phyloP scores from a whole-genome alignment of 805 yeast genomes.

The Ogataea degrootiae region DNA sequence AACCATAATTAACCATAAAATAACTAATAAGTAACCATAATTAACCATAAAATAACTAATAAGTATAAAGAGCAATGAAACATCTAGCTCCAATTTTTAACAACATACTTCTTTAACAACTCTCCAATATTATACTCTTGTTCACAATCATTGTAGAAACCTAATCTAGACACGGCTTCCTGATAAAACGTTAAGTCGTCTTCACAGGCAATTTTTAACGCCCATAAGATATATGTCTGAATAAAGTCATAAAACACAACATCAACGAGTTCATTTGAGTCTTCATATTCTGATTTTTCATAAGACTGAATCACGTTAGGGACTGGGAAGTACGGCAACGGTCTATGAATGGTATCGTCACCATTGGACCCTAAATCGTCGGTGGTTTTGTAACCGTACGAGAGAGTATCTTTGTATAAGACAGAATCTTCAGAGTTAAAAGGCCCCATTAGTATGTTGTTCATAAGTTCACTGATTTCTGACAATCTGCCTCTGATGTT shows the following conservation, averaged over 20 bases:
- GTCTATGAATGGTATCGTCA: slow-evolving; percentile 72
- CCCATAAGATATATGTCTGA: slow-evolving; percentile 28
- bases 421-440: background rate
- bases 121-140: slow-evolving; percentile 39
- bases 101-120: slow-evolving; percentile 38
- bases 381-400: slow-evolving; percentile 72
- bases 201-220: slow-evolving; percentile 20
- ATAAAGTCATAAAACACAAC: slow-evolving; percentile 79
- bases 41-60: background rate
- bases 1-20: background rate
- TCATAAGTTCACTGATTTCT: background rate
- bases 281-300: slow-evolving; percentile 18
- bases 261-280: slow-evolving; percentile 42
- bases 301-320: slow-evolving; percentile 75
- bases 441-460: background rate
- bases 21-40: background rate
- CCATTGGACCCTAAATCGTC: slow-evolving; percentile 88
- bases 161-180: slow-evolving; percentile 8
- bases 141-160: slow-evolving; percentile 29
- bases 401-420: slow-evolving; percentile 7
- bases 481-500: background rate
- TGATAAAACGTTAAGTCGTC: slow-evolving; percentile 10
- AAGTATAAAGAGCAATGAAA: background rate
- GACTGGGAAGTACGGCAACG: slow-evolving; percentile 52
- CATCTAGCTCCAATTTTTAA: slow-evolving; percentile 27